Evolutionary conservation across 768 basidiomycete genomes (phyloP).

Genomic region (Naganishia randhawae): DNA sequence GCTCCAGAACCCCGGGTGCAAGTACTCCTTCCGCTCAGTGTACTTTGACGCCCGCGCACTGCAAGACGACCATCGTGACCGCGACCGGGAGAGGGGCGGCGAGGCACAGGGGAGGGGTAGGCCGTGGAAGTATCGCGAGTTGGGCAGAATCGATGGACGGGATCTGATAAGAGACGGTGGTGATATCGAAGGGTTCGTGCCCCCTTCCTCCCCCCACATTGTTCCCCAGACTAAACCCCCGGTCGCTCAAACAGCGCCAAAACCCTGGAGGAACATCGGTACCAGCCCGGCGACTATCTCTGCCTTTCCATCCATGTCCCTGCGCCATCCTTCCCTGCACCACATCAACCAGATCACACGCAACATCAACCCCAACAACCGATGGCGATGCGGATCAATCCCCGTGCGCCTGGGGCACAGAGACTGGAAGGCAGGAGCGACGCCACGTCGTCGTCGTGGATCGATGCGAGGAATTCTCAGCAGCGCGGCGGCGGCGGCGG

Average conservation of each 20-base stretch:
- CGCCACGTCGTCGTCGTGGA: background rate
- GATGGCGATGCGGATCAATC: background rate
- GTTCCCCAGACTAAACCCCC: background rate
- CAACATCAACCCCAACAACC: background rate
- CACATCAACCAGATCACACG: background rate
- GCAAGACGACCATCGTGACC: background rate
- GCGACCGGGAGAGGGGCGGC: background rate
- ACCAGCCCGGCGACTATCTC: conserved; percentile 11
- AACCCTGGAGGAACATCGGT: conserved; percentile 2
- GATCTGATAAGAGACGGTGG: background rate
- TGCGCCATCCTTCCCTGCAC: background rate
- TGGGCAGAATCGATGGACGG: conserved; percentile 9
- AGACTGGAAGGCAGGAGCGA: background rate
- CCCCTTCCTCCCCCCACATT: background rate
- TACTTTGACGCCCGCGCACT: background rate
- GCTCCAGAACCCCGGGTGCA: background rate
- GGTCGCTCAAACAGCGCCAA: background rate
- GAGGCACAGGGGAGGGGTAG: background rate
- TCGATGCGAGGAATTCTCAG: background rate
- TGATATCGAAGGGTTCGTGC: conserved; percentile 3
- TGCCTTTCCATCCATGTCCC: conserved; percentile 8
- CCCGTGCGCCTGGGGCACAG: background rate
- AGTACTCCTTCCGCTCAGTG: conserved; percentile 8
- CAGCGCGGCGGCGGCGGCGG: background rate
- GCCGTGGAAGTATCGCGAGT: conserved; percentile 3